Evolutionary conservation across 106 monocot species (phyloP).

Genomic region (Dioscorea dumetorum): DNA sequence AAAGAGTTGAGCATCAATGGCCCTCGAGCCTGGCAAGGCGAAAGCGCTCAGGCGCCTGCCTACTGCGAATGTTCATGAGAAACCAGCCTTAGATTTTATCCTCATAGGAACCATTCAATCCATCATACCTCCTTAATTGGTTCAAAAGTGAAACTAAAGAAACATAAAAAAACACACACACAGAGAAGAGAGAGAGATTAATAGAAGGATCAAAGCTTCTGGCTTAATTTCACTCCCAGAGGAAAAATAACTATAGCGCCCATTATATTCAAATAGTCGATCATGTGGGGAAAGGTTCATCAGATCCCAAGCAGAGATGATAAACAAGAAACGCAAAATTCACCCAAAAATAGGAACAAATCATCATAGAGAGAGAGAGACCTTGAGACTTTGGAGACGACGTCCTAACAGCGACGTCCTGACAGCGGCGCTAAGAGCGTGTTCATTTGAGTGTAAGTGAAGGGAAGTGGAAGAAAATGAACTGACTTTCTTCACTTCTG

Average conservation of each 20-base stretch:
- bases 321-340: too few relatives aligned
- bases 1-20: constrained; percentile 1
- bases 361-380: too few relatives aligned
- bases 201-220: constrained; percentile 5
- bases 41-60: constrained; percentile 1
- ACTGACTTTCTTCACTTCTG: too few relatives aligned
- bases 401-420: too few relatives aligned
- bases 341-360: background rate
- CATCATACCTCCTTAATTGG: too few relatives aligned
- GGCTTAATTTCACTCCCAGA: constrained; percentile 3
- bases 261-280: constrained; percentile 8
- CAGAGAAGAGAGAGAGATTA: background rate
- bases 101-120: background rate
- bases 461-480: too few relatives aligned
- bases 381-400: too few relatives aligned
- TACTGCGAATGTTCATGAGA: background rate
- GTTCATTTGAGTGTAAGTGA: too few relatives aligned
- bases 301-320: background rate
- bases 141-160: too few relatives aligned
- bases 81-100: background rate
- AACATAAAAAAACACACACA: background rate
- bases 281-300: constrained; percentile 10
- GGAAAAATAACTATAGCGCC: background rate
- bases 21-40: background rate
- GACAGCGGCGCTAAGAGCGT: too few relatives aligned